These are phyloP conservation scores for Mediolabrus comicus DNA, from an alignment of 108 stramenopile species.

Conservation along the genomic window DNA sequence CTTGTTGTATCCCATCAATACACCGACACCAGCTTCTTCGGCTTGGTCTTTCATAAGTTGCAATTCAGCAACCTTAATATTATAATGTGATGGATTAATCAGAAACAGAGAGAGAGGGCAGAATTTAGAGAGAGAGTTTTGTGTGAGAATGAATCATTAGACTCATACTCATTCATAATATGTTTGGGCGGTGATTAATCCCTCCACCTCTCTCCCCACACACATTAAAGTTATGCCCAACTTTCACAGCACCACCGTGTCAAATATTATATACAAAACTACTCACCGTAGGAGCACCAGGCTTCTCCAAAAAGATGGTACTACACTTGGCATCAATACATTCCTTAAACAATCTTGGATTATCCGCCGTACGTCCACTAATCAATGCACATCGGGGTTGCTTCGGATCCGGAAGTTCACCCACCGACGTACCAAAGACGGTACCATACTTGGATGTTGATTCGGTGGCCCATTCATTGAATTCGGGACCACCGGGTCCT, in stretches of 20 bases:
- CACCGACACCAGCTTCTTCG: conserved; percentile 72
- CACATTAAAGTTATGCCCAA: too few species aligned
- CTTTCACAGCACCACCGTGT: too few species aligned
- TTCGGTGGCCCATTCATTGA: conserved; percentile 60
- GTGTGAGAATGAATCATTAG: too few species aligned
- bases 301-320: conserved; percentile 89
- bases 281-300: conserved; percentile 88
- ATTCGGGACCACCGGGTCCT: conserved; percentile 72
- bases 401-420: conserved; percentile 65
- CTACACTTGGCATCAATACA: conserved; percentile 69
- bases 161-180: too few species aligned
- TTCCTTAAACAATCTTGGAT: conserved; percentile 82
- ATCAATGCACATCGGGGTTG: conserved; percentile 82
- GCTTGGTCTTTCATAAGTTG: conserved; percentile 72
- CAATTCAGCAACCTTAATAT: conserved; percentile 68
- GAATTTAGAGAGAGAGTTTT: too few species aligned
- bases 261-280: too few species aligned
- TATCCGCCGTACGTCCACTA: conserved; percentile 88
- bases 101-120: too few species aligned
- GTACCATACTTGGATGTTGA: conserved; percentile 60
- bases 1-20: conserved; percentile 93
- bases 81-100: too few species aligned
- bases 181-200: too few species aligned
- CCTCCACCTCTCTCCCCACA: too few species aligned
- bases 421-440: conserved; percentile 56